Evolutionary conservation across 1,284 basidiomycete genomes (phyloP), one percentile per base, ranked within the genome.

Genomic region (Melampsora larici-populina): DNA sequence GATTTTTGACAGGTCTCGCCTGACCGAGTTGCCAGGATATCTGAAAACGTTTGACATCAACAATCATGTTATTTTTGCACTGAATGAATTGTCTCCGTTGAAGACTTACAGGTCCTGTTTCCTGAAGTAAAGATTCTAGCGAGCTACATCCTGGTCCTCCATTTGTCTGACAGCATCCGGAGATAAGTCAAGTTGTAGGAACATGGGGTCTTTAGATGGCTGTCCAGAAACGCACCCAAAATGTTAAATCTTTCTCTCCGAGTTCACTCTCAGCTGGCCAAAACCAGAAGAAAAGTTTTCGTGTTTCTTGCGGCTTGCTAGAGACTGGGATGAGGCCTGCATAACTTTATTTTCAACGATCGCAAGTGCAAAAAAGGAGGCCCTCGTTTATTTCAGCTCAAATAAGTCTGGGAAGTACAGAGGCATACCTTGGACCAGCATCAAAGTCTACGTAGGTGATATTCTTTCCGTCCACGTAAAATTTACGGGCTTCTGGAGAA

Each of bases 1-100:
- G 87, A 80, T 93, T 94, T 1, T 84, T 84, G 0, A 36, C 33
- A 11, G 62, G 62, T 64, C 62, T 64, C 18, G 62, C 62, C 33
- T 33, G 15, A 36, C 62, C 62, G 24, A 31, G 33, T 8, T 29
- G 26, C 62, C 62, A 64, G 17, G 29, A 31, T 64, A 64, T 64
- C 62, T 64, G 62, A n/a, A 18, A 58, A 58, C 3, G 55, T 58
- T 7, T 58, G 26, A 9, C 40, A 43, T 43, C 11, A 43, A 43
- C 5, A 43, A 13, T 43, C 40, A 1, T 9, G 1, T 4, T 43
- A 8, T 43, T 43, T 43, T 43, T 13, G 40, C 7, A 58, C 55
- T 24, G 51, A 55, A 55, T 4, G 17, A 5, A 58, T n/a, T n/a
- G 55, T 58, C 1, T 17, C 26, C 33, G 11, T 21, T 36, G 15